phyloP scores from a whole-genome alignment of 768 basidiomycete species.

The Crepidotus variabilis region DNA sequence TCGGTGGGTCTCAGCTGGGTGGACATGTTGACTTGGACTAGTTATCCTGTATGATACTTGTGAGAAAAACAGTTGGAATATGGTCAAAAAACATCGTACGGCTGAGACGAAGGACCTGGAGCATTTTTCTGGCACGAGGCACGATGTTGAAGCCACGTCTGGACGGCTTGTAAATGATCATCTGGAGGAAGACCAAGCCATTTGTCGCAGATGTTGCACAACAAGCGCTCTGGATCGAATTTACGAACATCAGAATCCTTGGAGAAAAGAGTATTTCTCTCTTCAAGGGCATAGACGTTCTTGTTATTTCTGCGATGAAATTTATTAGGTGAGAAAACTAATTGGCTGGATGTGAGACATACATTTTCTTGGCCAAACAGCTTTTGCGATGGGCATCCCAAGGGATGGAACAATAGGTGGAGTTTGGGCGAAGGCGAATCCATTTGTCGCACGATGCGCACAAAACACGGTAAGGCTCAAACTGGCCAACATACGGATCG shows the following conservation, averaged over 20 bases:
- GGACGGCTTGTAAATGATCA: slow-evolving; percentile 57
- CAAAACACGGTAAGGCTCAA: slow-evolving; percentile 76
- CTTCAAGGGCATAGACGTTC: slow-evolving; percentile 56
- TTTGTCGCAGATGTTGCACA: slow-evolving; percentile 64
- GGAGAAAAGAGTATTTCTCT: slow-evolving; percentile 53
- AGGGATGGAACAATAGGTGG: slow-evolving; percentile 84
- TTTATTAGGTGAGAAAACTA: slow-evolving; percentile 4
- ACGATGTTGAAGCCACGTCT: slow-evolving; percentile 64
- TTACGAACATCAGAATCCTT: slow-evolving; percentile 72
- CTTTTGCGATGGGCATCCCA: slow-evolving; percentile 87
- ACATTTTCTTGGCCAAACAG: slow-evolving; percentile 78
- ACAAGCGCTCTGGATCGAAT: slow-evolving; percentile 67
- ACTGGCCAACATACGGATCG: slow-evolving; percentile 77
- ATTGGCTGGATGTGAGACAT: slow-evolving; percentile 19
- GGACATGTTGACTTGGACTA: background rate
- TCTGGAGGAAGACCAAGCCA: slow-evolving; percentile 64
- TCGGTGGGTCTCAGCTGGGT: background rate
- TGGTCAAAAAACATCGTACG: slow-evolving; percentile 2
- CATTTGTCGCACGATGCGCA: slow-evolving; percentile 82
- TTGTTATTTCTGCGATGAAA: slow-evolving; percentile 34
- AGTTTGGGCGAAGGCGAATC: slow-evolving; percentile 83
- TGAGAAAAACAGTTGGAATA: slow-evolving; percentile 6
- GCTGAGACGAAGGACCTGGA: slow-evolving; percentile 2
- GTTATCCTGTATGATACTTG: background rate
- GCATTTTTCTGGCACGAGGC: slow-evolving; percentile 40